Evolutionary conservation across 2,329 filamentous ascomycete genomes (phyloP).

Genomic region (Fusarium armeniacum): DNA sequence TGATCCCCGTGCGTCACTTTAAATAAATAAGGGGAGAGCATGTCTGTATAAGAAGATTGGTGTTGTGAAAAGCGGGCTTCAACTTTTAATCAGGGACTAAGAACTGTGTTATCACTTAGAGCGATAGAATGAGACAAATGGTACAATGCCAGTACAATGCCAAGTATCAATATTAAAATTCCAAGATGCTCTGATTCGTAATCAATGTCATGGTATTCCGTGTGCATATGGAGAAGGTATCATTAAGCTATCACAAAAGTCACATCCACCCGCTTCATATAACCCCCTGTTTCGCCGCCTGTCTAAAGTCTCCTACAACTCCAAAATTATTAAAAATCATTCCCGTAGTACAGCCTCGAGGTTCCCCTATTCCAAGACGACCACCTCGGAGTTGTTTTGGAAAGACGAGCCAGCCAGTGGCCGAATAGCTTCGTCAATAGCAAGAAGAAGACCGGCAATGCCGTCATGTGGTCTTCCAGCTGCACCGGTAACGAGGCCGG

Average conservation of each 20-base stretch:
- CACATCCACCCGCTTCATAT: slow-evolving; percentile 43
- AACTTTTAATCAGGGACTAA: slow-evolving; percentile 4
- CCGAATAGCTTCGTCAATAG: slow-evolving; percentile 63
- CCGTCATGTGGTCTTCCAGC: slow-evolving; percentile 58
- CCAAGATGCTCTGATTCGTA: background rate
- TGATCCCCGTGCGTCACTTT: slow-evolving; percentile 50
- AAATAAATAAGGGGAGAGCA: background rate
- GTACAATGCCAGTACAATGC: background rate
- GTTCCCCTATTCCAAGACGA: slow-evolving; percentile 43
- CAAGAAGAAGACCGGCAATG: slow-evolving; percentile 63
- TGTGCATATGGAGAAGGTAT: slow-evolving; percentile 53
- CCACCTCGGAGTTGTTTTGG: slow-evolving; percentile 30
- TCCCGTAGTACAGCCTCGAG: slow-evolving; percentile 13
- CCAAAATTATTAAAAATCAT: slow-evolving; percentile 36
- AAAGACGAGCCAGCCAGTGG: slow-evolving; percentile 41
- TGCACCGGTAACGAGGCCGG: slow-evolving; percentile 63
- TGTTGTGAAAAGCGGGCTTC: slow-evolving; percentile 8
- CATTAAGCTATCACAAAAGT: slow-evolving; percentile 50
- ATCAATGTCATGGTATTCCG: slow-evolving; percentile 35
- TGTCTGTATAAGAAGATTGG: background rate
- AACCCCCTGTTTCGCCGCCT: slow-evolving; percentile 42
- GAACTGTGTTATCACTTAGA: slow-evolving; percentile 34
- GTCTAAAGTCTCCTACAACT: slow-evolving; percentile 32
- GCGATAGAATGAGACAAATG: slow-evolving; percentile 12
- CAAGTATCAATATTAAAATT: background rate